Base-by-base conservation (phyloP, 805 yeast species). In the Hanseniaspora singularis region DNA sequence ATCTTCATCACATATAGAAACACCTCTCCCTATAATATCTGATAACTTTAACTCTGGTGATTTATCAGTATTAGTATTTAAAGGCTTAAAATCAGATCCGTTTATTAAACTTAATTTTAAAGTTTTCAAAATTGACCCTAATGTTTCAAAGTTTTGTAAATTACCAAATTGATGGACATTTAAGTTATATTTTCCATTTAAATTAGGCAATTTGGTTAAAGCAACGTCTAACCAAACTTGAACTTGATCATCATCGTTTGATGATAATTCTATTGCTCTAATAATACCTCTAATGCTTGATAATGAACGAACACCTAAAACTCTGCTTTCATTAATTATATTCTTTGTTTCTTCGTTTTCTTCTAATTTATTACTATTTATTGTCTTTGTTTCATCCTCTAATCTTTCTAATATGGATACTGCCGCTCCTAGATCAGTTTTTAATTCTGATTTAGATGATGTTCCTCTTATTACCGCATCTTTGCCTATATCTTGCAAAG, bases 391-490 rank as follows among this genome's bases (percentile, higher is more conserved):
- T 3, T 32, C 3, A 4, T 33, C 16, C 22, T 45, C 34, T 4
- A 33, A 18, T 9, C 39, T 27, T 32, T 45, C 49, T 10, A 45
- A 28, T n/a, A 45, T 45, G 3, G 49, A 31, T 4, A 38, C 43
- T 26, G 39, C 31, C 1, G 43, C 49, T 2, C 43, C 49, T 16
- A 38, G 3, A 22, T 38, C 49, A 8, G 68, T 71, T 3, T 96
- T 96, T n/a, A 22, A 8, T 10, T 22, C 12, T 8, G 37, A 20
- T 12, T 37, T 34, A 2, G 48, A 44, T 9, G 33, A 37, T 0
- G 95, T 77, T 6, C 97, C 97, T 50, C 97, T 70, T 20, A 89
- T 81, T 52, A 89, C 84, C 3, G 95, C 95, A 57, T 89, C 96
- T 52, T 77, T 74, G 1, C 96, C 96, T 2, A 79, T 77, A 1